phyloP scores from a whole-genome alignment of 768 basidiomycete species.

The Termitomyces sp. region DNA sequence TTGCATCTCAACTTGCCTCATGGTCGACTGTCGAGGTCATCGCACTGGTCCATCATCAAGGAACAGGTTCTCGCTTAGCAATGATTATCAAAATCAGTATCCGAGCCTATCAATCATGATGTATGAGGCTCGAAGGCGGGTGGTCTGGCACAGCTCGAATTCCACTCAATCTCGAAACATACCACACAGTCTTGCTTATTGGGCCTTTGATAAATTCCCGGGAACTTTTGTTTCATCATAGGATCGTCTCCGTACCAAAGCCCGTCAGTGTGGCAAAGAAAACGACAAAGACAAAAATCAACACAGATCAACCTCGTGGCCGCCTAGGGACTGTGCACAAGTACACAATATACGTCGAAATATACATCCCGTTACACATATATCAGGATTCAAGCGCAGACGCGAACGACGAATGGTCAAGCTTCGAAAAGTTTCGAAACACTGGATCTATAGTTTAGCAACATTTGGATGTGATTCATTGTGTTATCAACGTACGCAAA shows the following conservation, averaged over 20 bases:
- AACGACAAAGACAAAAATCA: not conserved
- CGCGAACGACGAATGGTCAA: not conserved
- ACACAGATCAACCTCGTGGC: not conserved
- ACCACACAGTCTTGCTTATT: too few species aligned
- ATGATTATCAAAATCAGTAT: not conserved
- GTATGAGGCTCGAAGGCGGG: too few species aligned
- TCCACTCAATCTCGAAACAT: too few species aligned
- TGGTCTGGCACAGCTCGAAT: too few species aligned
- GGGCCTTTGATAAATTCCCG: too few species aligned
- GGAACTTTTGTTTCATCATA: too few species aligned
- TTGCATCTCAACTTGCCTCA: constrained; percentile 3
- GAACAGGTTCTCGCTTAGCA: not conserved
- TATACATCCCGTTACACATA: not conserved
- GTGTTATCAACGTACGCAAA: constrained; percentile 40
- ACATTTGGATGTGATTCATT: not conserved
- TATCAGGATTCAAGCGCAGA: not conserved
- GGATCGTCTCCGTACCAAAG: not conserved
- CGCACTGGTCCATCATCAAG: not conserved
- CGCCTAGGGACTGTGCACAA: not conserved
- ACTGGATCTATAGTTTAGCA: not conserved
- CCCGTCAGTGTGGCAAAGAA: not conserved
- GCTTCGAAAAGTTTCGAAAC: constrained; percentile 8
- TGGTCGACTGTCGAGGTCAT: constrained; percentile 2
- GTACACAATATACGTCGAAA: not conserved
- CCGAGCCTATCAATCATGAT: too few species aligned